These are phyloP conservation scores for Botryotinia convoluta DNA, from an alignment of 2,329 filamentous ascomycete genomes.

Conservation along the genomic window DNA sequence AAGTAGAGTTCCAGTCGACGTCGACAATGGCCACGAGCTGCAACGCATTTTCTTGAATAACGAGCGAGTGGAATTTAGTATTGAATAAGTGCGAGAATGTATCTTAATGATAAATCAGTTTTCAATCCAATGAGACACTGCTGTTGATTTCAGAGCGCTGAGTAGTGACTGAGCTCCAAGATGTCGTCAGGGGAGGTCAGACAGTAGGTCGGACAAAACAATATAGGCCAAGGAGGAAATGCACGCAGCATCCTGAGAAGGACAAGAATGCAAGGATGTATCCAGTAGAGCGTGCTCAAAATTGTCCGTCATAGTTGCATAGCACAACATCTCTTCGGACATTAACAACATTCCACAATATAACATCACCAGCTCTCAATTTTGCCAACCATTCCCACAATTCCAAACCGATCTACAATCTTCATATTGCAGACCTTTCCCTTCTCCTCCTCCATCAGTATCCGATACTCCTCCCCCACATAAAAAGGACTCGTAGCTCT, in stretches of 20 bases:
- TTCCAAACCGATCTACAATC: slow-evolving; percentile 35
- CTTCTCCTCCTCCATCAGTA: slow-evolving; percentile 42
- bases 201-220: neutral
- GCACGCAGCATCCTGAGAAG: neutral
- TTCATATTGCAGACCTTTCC: slow-evolving; percentile 31
- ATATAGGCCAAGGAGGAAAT: neutral
- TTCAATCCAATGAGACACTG: neutral
- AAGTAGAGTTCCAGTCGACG: neutral
- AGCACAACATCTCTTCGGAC: neutral
- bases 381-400: slow-evolving; percentile 37
- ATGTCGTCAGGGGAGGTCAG: neutral
- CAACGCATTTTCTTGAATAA: neutral
- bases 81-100: neutral
- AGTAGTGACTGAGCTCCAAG: neutral
- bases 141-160: neutral
- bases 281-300: neutral
- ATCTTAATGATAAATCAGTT: neutral
- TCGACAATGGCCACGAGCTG: neutral
- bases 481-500: slow-evolving; percentile 50
- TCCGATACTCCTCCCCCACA: slow-evolving; percentile 47
- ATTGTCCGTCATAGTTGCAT: neutral
- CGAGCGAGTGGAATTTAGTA: neutral
- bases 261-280: neutral
- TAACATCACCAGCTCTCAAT: slow-evolving; percentile 27
- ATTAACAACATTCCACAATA: neutral